Evolutionary conservation across 1,284 basidiomycete species (phyloP), one percentile per base, ranked within the genome.

Genomic region (Peniophora sp.): DNA sequence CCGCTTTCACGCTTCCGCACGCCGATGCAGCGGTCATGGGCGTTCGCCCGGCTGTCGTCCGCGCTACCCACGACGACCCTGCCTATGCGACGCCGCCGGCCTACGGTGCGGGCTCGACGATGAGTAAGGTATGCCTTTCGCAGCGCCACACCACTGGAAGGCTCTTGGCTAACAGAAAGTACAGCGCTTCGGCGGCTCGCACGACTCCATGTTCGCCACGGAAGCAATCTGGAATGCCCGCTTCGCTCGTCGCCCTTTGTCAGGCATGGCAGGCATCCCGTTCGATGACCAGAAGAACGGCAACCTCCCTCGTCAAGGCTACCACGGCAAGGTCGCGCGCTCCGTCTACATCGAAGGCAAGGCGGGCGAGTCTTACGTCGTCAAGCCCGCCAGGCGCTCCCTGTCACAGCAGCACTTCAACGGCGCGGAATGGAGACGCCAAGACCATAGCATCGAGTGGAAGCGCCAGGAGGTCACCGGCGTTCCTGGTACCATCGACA

Each of bases 401-500:
- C 9, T 14, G 12, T 34, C 32, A 11, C 51, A 55, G 46, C 24
- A 53, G 17, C 18, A 42, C 3, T 49, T 56, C 27, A 15, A 15
- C 24, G 27, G 55, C 15, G 27, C 27, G 27, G 27, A 32, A 12
- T 32, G 27, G 27, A 32, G 12, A 12, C 27, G 27, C 27, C 27
- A 32, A 12, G n/a, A n/a, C n/a, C 27, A 32, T 12, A 32, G 27
- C 12, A 12, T 12, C 27, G 27, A 32, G 27, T 32, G 27, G 55
- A 60, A 54, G 48, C 55, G 65, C 18, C 54, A 57, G 39, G 47
- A 27, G 22, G 47, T 24, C 39, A 50, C 50, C 1, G 44, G 68
- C 2, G 67, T 69, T 9, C 62, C 69, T 5, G 80, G 81, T 8
- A 66, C 55, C 8, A 63, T 83, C 39, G 68, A 74, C 52, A 72